These are phyloP conservation scores for Pterocarpus santalinus DNA, from an alignment of 306 rosid genomes.

Conservation along the genomic window DNA sequence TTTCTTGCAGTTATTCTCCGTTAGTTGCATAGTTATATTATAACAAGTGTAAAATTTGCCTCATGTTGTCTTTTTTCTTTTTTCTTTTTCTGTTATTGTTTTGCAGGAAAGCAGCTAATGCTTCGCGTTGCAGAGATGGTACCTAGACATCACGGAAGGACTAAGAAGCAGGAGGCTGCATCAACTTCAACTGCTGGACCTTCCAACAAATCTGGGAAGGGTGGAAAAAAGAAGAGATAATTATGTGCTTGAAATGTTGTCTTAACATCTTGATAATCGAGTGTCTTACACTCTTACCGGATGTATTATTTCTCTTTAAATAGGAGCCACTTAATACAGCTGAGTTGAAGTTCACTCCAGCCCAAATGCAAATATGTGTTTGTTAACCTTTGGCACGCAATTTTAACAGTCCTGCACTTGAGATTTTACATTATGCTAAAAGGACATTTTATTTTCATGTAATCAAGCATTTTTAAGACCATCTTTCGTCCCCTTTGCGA, in stretches of 20 bases:
- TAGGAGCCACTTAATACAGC: neutral
- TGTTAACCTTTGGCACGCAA: neutral
- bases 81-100: neutral
- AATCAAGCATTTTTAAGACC: neutral
- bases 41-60: too few species aligned
- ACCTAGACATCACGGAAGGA: slow-evolving; percentile 88
- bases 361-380: neutral
- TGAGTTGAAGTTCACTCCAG: neutral
- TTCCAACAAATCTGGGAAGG: slow-evolving; percentile 79
- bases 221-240: slow-evolving; percentile 84
- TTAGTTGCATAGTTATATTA: neutral
- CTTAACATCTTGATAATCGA: neutral
- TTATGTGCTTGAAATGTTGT: slow-evolving; percentile 11
- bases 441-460: neutral
- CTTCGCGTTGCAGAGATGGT: slow-evolving; percentile 78
- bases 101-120: slow-evolving; percentile 84
- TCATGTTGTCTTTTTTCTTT: too few species aligned
- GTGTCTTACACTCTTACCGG: neutral
- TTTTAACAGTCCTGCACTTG: slow-evolving; percentile 10
- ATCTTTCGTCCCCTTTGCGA: neutral
- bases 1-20: neutral
- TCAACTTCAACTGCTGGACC: slow-evolving; percentile 73
- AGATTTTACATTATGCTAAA: neutral
- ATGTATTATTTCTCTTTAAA: neutral
- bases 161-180: slow-evolving; percentile 75